Conservation (phyloP, 768 basidiomycete species). For the Tylopilus sp. region DNA sequence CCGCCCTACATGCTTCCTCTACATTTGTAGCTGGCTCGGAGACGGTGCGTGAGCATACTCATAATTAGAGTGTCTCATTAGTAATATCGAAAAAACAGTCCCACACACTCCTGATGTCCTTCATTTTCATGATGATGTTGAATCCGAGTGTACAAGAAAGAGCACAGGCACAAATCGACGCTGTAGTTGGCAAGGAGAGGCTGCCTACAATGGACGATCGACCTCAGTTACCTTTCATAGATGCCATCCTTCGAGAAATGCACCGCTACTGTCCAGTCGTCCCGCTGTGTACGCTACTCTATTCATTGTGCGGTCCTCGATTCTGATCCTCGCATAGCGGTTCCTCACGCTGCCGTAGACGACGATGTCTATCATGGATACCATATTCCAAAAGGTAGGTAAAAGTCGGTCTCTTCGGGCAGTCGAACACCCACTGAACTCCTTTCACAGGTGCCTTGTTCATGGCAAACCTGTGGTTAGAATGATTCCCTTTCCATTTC, state of each 20-base stretch:
- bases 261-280: background rate
- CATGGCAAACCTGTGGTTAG: constrained; percentile 7
- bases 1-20: background rate
- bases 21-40: background rate
- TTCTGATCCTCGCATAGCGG: background rate
- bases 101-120: background rate
- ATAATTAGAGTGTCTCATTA: too few species aligned
- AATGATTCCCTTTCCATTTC: background rate
- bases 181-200: too few species aligned
- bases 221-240: background rate
- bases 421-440: background rate
- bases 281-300: background rate
- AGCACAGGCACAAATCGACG: too few species aligned
- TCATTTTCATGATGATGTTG: background rate
- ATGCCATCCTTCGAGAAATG: too few species aligned
- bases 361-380: too few species aligned
- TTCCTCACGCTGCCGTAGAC: too few species aligned
- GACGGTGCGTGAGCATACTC: background rate
- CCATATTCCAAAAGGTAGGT: too few species aligned
- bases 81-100: too few species aligned
- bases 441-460: background rate
- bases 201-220: background rate
- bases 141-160: background rate
- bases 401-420: background rate
- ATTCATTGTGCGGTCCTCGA: too few species aligned